Conservation (phyloP, 192 early-diverging fungal genomes). For the Coemansia sp. region DNA sequence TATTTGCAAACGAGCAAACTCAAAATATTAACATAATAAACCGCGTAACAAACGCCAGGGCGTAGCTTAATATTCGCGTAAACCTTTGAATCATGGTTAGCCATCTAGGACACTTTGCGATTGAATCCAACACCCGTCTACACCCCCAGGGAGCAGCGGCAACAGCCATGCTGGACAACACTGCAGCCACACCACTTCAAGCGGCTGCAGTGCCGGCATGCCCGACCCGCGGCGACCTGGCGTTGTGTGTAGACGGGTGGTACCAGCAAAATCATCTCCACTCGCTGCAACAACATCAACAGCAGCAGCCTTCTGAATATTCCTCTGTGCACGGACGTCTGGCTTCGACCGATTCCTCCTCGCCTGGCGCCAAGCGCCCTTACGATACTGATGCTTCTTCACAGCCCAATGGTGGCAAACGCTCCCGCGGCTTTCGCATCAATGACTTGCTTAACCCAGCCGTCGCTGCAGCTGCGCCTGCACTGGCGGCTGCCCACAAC, state of each 20-base stretch:
- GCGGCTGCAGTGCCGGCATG: slow-evolving; percentile 7
- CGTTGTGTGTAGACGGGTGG: slow-evolving; percentile 58
- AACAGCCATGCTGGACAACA: not conserved
- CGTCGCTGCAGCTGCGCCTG: slow-evolving; percentile 12
- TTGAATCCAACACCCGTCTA: slow-evolving; percentile 56
- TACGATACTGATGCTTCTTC: not conserved
- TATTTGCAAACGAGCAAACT: too few relatives aligned
- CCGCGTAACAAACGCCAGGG: slow-evolving; percentile 1
- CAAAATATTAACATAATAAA: slow-evolving; percentile 16
- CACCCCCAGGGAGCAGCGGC: slow-evolving; percentile 45
- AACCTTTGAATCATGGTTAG: slow-evolving; percentile 31
- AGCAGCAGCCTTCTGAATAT: slow-evolving; percentile 4
- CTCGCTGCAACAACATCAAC: not conserved
- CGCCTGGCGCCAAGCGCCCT: slow-evolving; percentile 15
- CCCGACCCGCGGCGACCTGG: slow-evolving; percentile 29
- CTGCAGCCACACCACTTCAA: not conserved
- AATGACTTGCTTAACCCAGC: slow-evolving; percentile 52
- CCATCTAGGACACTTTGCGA: slow-evolving; percentile 22
- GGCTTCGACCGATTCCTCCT: not conserved
- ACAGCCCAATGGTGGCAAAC: slow-evolving; percentile 1
- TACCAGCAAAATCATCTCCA: slow-evolving; percentile 12
- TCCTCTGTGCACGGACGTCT: slow-evolving; percentile 4
- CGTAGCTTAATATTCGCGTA: slow-evolving; percentile 8
- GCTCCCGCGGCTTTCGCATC: slow-evolving; percentile 40
- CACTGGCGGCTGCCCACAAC: slow-evolving; percentile 33